phyloP scores from a whole-genome alignment of 495 filamentous ascomycete species.

The Lepraria neglecta region DNA sequence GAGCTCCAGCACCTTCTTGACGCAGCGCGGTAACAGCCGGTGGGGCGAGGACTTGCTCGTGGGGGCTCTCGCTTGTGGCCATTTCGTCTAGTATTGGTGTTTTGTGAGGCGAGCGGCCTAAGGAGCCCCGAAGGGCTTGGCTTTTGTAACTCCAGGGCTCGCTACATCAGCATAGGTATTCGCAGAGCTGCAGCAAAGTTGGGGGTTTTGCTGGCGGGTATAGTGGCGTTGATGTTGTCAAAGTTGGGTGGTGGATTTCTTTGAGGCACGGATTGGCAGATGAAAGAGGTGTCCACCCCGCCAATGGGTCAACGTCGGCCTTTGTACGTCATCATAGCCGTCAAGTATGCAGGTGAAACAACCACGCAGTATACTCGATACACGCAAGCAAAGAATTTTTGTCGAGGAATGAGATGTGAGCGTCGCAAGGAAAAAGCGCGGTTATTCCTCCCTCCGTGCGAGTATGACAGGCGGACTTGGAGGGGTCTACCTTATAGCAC shows the following conservation, averaged over 20 bases:
- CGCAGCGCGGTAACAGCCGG: slow-evolving; percentile 50
- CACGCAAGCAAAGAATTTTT: neutral
- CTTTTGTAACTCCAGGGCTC: slow-evolving; percentile 13
- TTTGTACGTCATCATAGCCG: slow-evolving; percentile 4
- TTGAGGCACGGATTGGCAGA: slow-evolving; percentile 19
- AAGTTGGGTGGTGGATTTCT: slow-evolving; percentile 13
- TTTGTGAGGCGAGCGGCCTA: slow-evolving; percentile 13
- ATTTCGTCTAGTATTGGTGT: slow-evolving; percentile 6
- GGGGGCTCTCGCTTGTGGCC: slow-evolving; percentile 32
- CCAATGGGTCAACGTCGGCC: slow-evolving; percentile 12
- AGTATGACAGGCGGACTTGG: slow-evolving; percentile 5
- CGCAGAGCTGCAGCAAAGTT: neutral
- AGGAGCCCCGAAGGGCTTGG: slow-evolving; percentile 20
- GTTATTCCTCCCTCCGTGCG: slow-evolving; percentile 2
- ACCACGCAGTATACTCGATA: neutral
- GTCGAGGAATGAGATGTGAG: slow-evolving; percentile 6
- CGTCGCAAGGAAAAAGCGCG: slow-evolving; percentile 19
- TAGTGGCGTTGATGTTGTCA: neutral
- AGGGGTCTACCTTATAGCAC: slow-evolving; percentile 2
- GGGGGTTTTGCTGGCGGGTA: neutral
- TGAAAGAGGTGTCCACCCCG: slow-evolving; percentile 17
- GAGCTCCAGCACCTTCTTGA: slow-evolving; percentile 44
- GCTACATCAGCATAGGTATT: slow-evolving; percentile 3
- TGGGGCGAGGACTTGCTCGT: slow-evolving; percentile 42
- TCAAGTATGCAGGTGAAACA: neutral